Evolutionary conservation across 129 eudicot species (phyloP).

Genomic region (Pittosporum tobira): DNA sequence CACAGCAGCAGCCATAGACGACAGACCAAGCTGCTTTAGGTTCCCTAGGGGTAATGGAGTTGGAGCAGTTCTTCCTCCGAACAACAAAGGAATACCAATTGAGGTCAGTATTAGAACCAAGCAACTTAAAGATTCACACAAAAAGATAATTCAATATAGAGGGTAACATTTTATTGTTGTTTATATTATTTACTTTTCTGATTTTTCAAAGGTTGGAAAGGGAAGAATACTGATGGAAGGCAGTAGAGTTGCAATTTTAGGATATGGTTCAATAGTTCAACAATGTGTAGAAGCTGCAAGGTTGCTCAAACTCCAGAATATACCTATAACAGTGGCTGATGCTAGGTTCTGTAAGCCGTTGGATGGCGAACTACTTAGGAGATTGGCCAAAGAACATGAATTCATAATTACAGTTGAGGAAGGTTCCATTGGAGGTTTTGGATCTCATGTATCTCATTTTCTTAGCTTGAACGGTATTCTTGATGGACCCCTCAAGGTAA

Average conservation of each 20-base stretch:
- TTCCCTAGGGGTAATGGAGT: conserved; percentile 81
- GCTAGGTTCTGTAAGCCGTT: conserved; percentile 76
- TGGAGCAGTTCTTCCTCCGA: conserved; percentile 53
- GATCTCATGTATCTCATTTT: conserved; percentile 67
- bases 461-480: conserved; percentile 51
- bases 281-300: conserved; percentile 60
- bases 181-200: background rate
- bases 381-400: conserved; percentile 60
- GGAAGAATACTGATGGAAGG: conserved; percentile 69
- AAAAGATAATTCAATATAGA: background rate
- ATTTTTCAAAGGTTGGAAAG: conserved; percentile 48
- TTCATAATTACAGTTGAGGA: too few species aligned
- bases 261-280: conserved; percentile 62
- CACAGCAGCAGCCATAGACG: conserved; percentile 72
- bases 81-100: conserved; percentile 63
- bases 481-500: conserved; percentile 68
- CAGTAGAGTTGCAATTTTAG: conserved; percentile 53
- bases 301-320: conserved; percentile 34
- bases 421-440: conserved; percentile 77
- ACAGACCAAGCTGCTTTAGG: conserved; percentile 76
- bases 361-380: conserved; percentile 48
- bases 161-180: too few species aligned
- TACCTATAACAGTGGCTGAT: conserved; percentile 50
- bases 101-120: conserved; percentile 37
- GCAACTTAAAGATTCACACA: background rate